Conservation (phyloP, 495 filamentous ascomycete species). For the Penicillium cosmopolitanum region DNA sequence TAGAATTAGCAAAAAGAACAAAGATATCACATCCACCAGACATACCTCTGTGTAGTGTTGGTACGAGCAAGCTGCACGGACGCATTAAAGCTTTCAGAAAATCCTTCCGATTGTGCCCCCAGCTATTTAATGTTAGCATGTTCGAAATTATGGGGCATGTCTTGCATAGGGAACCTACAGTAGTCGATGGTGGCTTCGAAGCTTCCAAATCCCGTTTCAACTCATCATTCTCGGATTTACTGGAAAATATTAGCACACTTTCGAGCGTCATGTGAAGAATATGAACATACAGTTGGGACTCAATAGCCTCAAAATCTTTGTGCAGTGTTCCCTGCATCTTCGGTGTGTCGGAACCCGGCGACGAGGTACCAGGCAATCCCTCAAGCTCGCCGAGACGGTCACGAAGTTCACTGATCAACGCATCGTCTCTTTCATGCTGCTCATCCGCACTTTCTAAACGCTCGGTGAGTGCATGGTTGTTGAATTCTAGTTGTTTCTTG, state of each 20-base stretch:
- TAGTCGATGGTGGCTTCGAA: conserved; percentile 33
- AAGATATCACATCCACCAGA: background rate
- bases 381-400: conserved; percentile 56
- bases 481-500: conserved; percentile 60
- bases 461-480: conserved; percentile 59
- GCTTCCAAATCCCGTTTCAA: conserved; percentile 47
- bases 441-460: conserved; percentile 58
- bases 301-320: conserved; percentile 51
- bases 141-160: background rate
- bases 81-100: conserved; percentile 41
- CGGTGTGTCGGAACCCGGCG: conserved; percentile 45
- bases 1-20: conserved; percentile 23
- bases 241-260: conserved; percentile 18
- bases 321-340: conserved; percentile 48
- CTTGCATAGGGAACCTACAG: conserved; percentile 23
- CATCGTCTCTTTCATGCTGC: conserved; percentile 57
- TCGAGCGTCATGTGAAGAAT: background rate
- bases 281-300: conserved; percentile 43
- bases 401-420: conserved; percentile 57
- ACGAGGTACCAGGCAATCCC: conserved; percentile 45
- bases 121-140: conserved; percentile 25
- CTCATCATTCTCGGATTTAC: conserved; percentile 50
- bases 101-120: conserved; percentile 36
- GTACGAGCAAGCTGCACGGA: conserved; percentile 41
- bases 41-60: conserved; percentile 47